These are phyloP conservation scores for Trypanosoma theileri DNA, from an alignment of 208 protist species.

Conservation along the genomic window DNA sequence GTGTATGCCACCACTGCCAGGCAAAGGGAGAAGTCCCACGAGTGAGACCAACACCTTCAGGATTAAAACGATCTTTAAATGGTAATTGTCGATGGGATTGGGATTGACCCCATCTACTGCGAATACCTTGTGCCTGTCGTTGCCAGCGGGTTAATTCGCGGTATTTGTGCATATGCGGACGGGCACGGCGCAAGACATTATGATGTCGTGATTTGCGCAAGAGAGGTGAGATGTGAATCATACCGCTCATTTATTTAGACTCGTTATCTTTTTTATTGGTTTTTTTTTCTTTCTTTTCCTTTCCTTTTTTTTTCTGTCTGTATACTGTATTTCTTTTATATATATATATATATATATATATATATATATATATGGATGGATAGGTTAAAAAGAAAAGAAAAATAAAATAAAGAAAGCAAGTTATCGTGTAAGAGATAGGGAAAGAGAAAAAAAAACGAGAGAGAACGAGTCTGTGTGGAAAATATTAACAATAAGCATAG, in stretches of 20 bases:
- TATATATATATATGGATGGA: neutral
- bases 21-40: slow-evolving; percentile 72
- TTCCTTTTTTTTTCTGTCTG: neutral
- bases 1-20: slow-evolving; percentile 92
- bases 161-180: slow-evolving; percentile 88
- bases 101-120: slow-evolving; percentile 78
- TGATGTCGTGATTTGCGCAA: slow-evolving; percentile 75
- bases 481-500: neutral
- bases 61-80: slow-evolving; percentile 85
- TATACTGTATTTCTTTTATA: neutral
- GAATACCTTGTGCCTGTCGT: slow-evolving; percentile 88
- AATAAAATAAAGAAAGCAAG: slow-evolving; percentile 7
- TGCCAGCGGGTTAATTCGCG: slow-evolving; percentile 88
- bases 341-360: slow-evolving; percentile 2
- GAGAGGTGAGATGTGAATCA: slow-evolving; percentile 40
- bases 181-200: slow-evolving; percentile 74
- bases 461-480: slow-evolving; percentile 1
- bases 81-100: slow-evolving; percentile 85
- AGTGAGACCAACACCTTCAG: slow-evolving; percentile 81
- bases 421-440: slow-evolving; percentile 5
- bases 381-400: slow-evolving; percentile 16
- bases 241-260: neutral
- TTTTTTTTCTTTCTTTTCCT: slow-evolving; percentile 5
- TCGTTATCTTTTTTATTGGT: too few relatives aligned
- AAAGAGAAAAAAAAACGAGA: neutral